These are phyloP conservation scores for Trametes villosa DNA, from an alignment of 768 basidiomycete species.

Conservation along the genomic window DNA sequence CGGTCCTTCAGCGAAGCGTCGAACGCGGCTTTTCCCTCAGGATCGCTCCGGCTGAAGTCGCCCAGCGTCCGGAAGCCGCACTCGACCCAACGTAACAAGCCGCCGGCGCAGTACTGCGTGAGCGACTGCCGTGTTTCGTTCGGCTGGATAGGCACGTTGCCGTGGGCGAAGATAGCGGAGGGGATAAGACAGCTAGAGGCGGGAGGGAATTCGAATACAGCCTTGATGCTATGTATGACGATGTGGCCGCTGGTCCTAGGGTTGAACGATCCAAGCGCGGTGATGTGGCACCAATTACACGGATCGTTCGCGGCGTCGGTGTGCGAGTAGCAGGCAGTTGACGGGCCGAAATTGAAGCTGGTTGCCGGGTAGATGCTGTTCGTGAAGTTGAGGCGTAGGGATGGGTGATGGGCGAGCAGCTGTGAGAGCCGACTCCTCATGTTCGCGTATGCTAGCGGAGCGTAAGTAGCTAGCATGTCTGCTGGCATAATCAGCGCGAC, in stretches of 20 bases:
- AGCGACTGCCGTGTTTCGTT: slow-evolving; percentile 14
- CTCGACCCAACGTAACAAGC: slow-evolving; percentile 20
- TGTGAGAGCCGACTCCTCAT: background rate
- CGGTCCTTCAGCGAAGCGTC: too few relatives aligned
- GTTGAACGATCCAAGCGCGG: slow-evolving; percentile 16
- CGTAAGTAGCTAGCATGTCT: slow-evolving; percentile 11
- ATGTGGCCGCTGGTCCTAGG: slow-evolving; percentile 19
- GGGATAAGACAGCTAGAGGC: slow-evolving; percentile 21
- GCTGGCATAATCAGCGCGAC: too few relatives aligned
- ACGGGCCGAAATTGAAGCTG: slow-evolving; percentile 23
- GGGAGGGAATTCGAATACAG: slow-evolving; percentile 22
- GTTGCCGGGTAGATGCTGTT: slow-evolving; percentile 14
- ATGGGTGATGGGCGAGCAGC: background rate
- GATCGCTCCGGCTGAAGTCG: too few relatives aligned
- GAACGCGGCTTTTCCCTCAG: too few relatives aligned
- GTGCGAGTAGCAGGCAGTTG: background rate
- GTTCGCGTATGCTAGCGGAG: slow-evolving; percentile 9
- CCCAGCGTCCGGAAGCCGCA: slow-evolving; percentile 10
- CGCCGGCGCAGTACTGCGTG: slow-evolving; percentile 26
- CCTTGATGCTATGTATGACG: slow-evolving; percentile 14
- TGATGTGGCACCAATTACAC: slow-evolving; percentile 14
- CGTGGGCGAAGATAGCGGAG: slow-evolving; percentile 16
- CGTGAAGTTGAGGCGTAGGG: background rate
- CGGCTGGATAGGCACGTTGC: slow-evolving; percentile 16
- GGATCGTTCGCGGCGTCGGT: slow-evolving; percentile 4